Conservation (phyloP, 2,329 filamentous ascomycete genomes). For the Geosmithia morbida region DNA sequence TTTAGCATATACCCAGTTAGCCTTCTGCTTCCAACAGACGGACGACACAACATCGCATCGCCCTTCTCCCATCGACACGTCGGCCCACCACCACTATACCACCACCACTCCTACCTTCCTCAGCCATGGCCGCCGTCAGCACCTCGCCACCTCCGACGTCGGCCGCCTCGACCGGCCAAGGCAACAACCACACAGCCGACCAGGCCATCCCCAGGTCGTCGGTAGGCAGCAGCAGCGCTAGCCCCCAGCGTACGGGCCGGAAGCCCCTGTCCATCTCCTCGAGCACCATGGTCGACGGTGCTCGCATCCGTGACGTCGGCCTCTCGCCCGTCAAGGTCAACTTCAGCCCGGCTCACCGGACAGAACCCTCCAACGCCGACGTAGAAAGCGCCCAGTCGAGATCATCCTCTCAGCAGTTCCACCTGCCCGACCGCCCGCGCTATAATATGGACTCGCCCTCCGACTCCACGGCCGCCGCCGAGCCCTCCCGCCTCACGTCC, state of each 20-base stretch:
- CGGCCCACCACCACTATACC: background rate
- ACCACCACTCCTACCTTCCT: background rate
- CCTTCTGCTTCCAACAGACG: too few species aligned
- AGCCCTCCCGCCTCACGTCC: background rate
- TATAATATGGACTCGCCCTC: background rate
- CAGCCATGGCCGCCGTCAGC: constrained; percentile 17
- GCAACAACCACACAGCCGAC: constrained; percentile 5
- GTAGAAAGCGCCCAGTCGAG: constrained; percentile 25
- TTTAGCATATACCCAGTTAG: too few species aligned
- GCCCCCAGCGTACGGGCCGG: constrained; percentile 8
- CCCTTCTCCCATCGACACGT: background rate
- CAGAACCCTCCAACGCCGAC: constrained; percentile 33
- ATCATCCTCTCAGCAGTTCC: constrained; percentile 8
- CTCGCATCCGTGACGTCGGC: constrained; percentile 34
- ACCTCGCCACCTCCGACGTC: constrained; percentile 17
- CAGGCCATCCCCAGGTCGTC: constrained; percentile 5
- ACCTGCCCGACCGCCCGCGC: constrained; percentile 10
- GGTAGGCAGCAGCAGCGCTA: background rate
- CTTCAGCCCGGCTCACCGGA: constrained; percentile 34
- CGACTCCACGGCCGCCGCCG: background rate
- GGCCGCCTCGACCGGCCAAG: constrained; percentile 10
- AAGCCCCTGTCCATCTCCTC: constrained; percentile 21
- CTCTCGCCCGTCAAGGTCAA: constrained; percentile 42
- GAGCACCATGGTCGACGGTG: constrained; percentile 14
- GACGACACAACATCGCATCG: background rate